Evolutionary conservation across 495 filamentous ascomycete species (phyloP).

Genomic region (Thozetella sp.): DNA sequence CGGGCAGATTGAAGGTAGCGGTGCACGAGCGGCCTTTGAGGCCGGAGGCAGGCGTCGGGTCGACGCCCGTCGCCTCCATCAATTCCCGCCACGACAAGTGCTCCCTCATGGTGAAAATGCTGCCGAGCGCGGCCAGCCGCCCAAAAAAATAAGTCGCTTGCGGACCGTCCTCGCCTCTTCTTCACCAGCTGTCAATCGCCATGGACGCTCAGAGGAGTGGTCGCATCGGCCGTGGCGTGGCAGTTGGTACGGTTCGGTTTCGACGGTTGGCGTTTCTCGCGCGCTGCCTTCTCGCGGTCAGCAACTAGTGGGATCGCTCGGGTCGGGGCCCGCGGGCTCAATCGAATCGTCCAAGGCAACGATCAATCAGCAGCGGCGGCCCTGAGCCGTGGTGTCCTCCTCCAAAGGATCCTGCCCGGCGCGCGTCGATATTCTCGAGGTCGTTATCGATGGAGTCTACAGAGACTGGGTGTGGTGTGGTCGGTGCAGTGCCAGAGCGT

Average conservation of each 20-base stretch:
- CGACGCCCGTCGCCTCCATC: slow-evolving; percentile 12
- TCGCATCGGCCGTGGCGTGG: slow-evolving; percentile 8
- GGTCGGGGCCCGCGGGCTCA: no score
- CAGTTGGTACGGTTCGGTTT: not conserved
- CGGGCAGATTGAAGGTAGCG: slow-evolving; percentile 53
- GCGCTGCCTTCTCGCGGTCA: not conserved
- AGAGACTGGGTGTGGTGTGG: no score
- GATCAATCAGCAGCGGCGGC: no score
- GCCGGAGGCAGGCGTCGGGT: slow-evolving; percentile 8
- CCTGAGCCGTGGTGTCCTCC: not conserved
- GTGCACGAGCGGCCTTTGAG: slow-evolving; percentile 22
- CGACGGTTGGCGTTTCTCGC: not conserved
- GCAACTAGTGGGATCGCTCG: no score
- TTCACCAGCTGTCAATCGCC: slow-evolving; percentile 26
- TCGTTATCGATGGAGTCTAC: no score
- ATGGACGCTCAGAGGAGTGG: slow-evolving; percentile 19
- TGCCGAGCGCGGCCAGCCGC: slow-evolving; percentile 18
- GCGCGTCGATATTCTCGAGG: no score
- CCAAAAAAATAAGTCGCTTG: slow-evolving; percentile 11
- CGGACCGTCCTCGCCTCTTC: slow-evolving; percentile 25
- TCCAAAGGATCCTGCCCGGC: no score
- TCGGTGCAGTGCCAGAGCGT: slow-evolving; percentile 6
- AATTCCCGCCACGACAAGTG: slow-evolving; percentile 17
- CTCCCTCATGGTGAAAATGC: slow-evolving; percentile 19
- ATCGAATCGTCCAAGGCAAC: no score